Evolutionary conservation across 2,329 filamentous ascomycete species (phyloP), one percentile per base, ranked within the genome.

Genomic region (Claviceps cyperi): DNA sequence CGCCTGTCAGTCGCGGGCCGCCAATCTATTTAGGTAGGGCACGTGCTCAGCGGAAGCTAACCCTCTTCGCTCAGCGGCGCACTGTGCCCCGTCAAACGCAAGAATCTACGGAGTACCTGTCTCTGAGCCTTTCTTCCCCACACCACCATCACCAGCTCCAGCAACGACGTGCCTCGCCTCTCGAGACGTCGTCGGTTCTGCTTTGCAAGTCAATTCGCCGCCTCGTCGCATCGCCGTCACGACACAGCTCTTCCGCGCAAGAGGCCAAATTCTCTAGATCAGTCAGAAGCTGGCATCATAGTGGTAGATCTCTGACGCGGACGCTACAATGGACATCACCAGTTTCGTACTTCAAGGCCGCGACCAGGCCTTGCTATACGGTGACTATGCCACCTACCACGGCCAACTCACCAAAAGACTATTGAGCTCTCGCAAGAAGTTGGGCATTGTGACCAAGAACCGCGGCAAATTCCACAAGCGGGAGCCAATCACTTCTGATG

Each of bases 341-440:
- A 80, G 80, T 58, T 90, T 87, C 56, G 73, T 97, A 58, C 77
- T 89, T 61, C 80, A 81, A 49, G 82, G 84, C 56, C 78, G 92
- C 55, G 86, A 94, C 64, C 79, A 86, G 60, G 87, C 87, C 38
- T 82, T 96, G 48, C 78, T 94, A 32, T 82, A 92, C 56, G 90
- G 89, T 58, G 89, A 96, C 69, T 90, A 95, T 70, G 80, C 80
- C 62, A 83, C 83, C 51, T 97, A 97, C 66, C 84, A 89, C 60
- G 73, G 74, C 46, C 85, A 88, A 64, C 76, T 94, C 47, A 81
- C 84, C 56, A 86, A 87, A 63, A 83, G 86, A 62, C 75, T 98
- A 52, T 83, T 87, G 64, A 88, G 84, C 62, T 76, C 85, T 58
- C 84, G 89, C 63, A 91, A 84, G 74, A 91, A 86, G 71, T 77